Evolutionary conservation across 228 moss, liverwort and hornwort genomes (phyloP).

Genomic region (Sphagnum magellanicum): DNA sequence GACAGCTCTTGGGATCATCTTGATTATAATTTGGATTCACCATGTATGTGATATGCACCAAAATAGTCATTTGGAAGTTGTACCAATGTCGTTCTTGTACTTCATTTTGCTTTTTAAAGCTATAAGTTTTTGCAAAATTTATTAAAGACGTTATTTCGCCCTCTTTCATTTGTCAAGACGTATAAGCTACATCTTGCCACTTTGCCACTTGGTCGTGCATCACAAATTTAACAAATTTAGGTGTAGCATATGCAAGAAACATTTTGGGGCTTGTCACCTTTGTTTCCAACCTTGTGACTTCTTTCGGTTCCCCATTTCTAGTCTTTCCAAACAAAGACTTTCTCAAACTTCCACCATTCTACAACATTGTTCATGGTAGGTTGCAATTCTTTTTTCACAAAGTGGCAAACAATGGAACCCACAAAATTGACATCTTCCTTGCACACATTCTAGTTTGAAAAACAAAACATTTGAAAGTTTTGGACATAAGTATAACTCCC

Average conservation of each 20-base stretch:
- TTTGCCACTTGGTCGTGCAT: background rate
- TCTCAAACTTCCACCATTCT: constrained; percentile 4
- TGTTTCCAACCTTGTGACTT: background rate
- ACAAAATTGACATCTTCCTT: background rate
- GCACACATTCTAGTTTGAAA: background rate
- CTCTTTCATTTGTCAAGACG: too few species aligned
- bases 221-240: background rate
- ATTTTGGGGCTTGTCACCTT: background rate
- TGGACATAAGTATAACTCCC: background rate
- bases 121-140: too few species aligned
- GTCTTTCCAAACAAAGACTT: background rate
- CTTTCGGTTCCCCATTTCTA: background rate
- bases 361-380: background rate
- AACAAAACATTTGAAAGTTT: background rate
- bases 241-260: background rate
- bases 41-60: too few species aligned
- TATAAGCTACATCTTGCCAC: background rate
- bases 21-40: too few species aligned
- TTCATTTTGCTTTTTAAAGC: too few species aligned
- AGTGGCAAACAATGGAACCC: background rate
- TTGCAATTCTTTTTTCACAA: background rate
- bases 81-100: too few species aligned
- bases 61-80: too few species aligned
- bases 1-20: too few species aligned
- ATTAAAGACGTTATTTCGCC: too few species aligned